Evolutionary conservation across 2,329 filamentous ascomycete genomes (phyloP), one percentile per base, ranked within the genome.

Genomic region (Akanthomyces muscarius): DNA sequence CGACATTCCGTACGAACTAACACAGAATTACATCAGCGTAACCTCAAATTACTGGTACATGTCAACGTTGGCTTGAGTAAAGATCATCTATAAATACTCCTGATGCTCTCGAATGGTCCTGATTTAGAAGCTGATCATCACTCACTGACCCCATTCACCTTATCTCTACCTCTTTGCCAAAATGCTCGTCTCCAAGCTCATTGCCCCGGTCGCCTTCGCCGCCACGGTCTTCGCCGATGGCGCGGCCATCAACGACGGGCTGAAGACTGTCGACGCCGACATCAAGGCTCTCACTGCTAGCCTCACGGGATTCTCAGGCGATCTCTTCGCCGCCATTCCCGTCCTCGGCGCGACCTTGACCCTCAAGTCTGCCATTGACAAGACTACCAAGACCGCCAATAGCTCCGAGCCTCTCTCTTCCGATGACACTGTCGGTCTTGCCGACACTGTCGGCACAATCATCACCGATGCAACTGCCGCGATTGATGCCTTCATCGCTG

Each of bases 181-280:
- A 25, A 62, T 62, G 61, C 61, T 57, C 21, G 30, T 57, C 18
- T 42, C 51, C 25, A 57, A 16, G 7, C 10, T 63, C 13, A 5
- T 63, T 48, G 36, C 52, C 7, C 61, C 61, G 5, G 11, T 53
- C n/a, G 61, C 61, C 21, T 36, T 58, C 18, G 53, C 53, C 11
- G 61, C 61, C 30, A 62, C 61, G 1, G 61, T 56, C 30, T 18
- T 62, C 30, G 61, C 61, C 21, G 61, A 62, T 25, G 61, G 30
- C 23, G 52, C 61, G 4, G 61, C 61, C 42, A 38, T 62, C 28
- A 56, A 62, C 42, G 8, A 8, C 3, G 61, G 44, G 11, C 23
- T 62, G 11, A 41, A 62, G 44, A 44, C 52, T 21, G 42, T 62
- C 5, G 61, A 62, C 18, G 14, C 18, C 5, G 21, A 55, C 44